Evolutionary conservation across 1,284 basidiomycete species (phyloP), one percentile per base, ranked within the genome.

Genomic region (Pholiota adiposa): DNA sequence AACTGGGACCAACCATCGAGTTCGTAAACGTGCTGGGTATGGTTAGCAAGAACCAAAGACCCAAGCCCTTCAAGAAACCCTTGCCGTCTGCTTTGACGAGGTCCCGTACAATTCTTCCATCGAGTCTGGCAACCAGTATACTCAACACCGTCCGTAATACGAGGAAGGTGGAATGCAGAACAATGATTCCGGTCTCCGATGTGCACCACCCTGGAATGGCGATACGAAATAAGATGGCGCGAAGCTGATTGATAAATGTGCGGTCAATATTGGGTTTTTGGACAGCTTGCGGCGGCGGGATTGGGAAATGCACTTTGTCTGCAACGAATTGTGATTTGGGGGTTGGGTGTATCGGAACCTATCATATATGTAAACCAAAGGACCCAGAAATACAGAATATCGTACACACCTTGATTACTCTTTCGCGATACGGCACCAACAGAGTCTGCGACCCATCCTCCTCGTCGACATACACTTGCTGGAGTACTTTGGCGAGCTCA

Each of bases 21-120:
- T 99, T 98, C 0, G 96, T 98, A 72, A 96, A 97, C 18, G 94
- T 96, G 69, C 93, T 95, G 0, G 97, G 96, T 25, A 98, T 82
- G 0, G 95, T 94, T 6, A 99, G 83, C 5, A 88, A 77, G 70
- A 97, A 97, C 96, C 96, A 98, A 60, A 94, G 80, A 0, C 83
- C 91, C 0, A 98, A 77, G 0, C 96, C 96, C 53, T 83, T 84
- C 14, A 94, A 64, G 75, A 98, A 98, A 0, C 94, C 95, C 56
- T 83, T 84, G 0, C 88, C 92, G 70, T 98, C 89, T 0, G 94
- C 95, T 31, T 90, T 93, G 50, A 93, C 95, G 58, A 98, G 80
- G 73, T 97, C 92, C 58, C 94, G 78, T 7, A 97, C 96, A 66
- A 98, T 94, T 40, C 87, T 79, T 9, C 97, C 96, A 71, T 99